phyloP scores from a whole-genome alignment of 2,329 filamentous ascomycete genomes.

The Myotisia sp. region DNA sequence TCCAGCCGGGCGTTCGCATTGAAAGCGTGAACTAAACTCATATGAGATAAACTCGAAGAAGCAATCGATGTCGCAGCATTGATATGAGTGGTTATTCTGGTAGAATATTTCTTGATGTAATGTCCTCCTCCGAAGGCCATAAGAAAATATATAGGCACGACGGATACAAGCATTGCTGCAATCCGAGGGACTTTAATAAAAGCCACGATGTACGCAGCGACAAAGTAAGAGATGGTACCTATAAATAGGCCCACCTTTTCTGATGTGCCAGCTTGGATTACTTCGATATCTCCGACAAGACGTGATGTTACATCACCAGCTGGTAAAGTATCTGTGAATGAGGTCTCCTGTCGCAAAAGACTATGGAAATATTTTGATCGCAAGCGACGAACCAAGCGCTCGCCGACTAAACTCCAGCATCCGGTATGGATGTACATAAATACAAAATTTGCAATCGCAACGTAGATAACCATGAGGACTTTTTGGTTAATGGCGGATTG shows the following conservation, averaged over 20 bases:
- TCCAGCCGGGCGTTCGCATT: constrained; percentile 46
- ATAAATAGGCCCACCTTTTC: constrained; percentile 57
- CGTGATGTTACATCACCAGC: constrained; percentile 50
- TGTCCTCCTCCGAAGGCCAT: constrained; percentile 44
- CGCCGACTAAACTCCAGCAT: constrained; percentile 51
- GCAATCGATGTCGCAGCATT: constrained; percentile 48
- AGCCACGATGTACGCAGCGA: constrained; percentile 52
- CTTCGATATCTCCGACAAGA: constrained; percentile 51
- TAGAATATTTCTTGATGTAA: constrained; percentile 39
- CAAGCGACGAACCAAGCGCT: constrained; percentile 48
- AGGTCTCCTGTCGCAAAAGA: constrained; percentile 46
- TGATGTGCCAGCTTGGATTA: constrained; percentile 52
- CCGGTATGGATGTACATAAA: constrained; percentile 51
- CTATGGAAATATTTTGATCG: constrained; percentile 46
- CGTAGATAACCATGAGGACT: constrained; percentile 48
- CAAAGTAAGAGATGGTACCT: constrained; percentile 48
- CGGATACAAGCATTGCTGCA: constrained; percentile 48
- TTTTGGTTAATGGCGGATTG: constrained; percentile 40
- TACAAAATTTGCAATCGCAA: constrained; percentile 49
- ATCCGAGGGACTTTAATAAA: constrained; percentile 51
- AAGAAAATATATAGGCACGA: constrained; percentile 49
- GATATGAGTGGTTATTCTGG: constrained; percentile 39
- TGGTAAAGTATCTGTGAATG: constrained; percentile 49
- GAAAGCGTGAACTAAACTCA: constrained; percentile 50
- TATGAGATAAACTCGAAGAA: constrained; percentile 46